phyloP scores from a whole-genome alignment of 2,329 filamentous ascomycete species.

The Ophiosphaerella korrae region DNA sequence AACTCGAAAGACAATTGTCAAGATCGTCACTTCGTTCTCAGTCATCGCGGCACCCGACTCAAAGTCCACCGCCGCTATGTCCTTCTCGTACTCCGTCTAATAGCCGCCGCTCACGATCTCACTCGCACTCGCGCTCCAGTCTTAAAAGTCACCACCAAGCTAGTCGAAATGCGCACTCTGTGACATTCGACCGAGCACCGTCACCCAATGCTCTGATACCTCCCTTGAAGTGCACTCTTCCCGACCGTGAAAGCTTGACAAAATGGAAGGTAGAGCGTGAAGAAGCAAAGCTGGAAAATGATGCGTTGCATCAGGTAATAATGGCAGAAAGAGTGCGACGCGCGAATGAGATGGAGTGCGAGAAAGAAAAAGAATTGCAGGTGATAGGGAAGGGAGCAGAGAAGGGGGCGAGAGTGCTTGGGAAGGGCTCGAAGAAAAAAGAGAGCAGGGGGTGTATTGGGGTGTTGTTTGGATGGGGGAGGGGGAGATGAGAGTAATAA shows the following conservation, averaged over 20 bases:
- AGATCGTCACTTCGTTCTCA: background rate
- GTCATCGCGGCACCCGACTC: background rate
- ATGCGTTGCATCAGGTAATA: conserved; percentile 16
- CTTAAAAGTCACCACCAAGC: background rate
- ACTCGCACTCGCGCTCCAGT: background rate
- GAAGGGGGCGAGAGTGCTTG: conserved; percentile 8
- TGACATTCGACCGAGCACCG: background rate
- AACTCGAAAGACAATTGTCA: background rate
- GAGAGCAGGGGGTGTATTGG: conserved; percentile 5
- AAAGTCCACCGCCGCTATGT: background rate
- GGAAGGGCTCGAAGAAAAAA: conserved; percentile 1
- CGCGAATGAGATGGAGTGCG: conserved; percentile 36
- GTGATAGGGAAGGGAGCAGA: conserved; percentile 18
- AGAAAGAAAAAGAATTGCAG: conserved; percentile 29
- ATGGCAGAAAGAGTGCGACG: conserved; percentile 32
- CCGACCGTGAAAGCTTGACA: conserved; percentile 22
- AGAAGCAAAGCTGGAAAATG: conserved; percentile 9
- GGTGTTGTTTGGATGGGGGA: conserved; percentile 3
- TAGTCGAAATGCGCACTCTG: no score
- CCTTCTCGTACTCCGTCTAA: background rate
- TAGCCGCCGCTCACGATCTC: background rate
- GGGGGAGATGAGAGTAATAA: background rate
- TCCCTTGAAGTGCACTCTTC: conserved; percentile 3
- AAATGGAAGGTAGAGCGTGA: conserved; percentile 35
- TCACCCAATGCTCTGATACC: background rate